Evolutionary conservation across 1,284 basidiomycete species (phyloP).

Genomic region (Microbotryum silenes-acaulis): DNA sequence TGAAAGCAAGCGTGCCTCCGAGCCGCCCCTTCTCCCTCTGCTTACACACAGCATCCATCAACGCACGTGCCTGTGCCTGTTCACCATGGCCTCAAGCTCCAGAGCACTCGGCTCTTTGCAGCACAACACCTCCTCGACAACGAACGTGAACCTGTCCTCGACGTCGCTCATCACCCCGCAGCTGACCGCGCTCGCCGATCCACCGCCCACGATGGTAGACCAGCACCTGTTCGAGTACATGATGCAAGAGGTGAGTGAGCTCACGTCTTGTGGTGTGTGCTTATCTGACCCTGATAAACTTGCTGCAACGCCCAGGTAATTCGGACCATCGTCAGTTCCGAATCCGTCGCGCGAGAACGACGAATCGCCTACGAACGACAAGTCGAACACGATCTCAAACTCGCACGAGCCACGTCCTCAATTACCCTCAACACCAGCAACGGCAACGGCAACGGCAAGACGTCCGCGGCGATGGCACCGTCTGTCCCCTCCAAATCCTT

Average conservation of each 20-base stretch:
- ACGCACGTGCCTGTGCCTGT: too few relatives aligned
- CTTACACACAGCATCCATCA: too few relatives aligned
- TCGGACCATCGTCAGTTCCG: conserved; percentile 47
- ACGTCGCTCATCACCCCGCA: conserved; percentile 27
- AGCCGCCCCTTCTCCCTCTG: too few relatives aligned
- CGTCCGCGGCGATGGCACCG: too few relatives aligned
- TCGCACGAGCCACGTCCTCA: too few relatives aligned
- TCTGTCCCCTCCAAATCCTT: too few relatives aligned
- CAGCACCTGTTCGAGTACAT: conserved; percentile 27
- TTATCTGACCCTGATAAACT: background rate
- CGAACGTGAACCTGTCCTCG: conserved; percentile 19
- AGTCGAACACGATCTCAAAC: conserved; percentile 18
- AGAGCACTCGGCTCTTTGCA: background rate
- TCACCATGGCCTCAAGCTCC: background rate
- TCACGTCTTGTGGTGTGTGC: background rate
- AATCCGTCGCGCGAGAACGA: conserved; percentile 35
- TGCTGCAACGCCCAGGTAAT: conserved; percentile 45
- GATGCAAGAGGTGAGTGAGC: conserved; percentile 21
- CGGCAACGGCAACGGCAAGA: too few relatives aligned
- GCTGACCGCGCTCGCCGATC: conserved; percentile 23
- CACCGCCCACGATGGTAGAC: conserved; percentile 21
- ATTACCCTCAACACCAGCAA: too few relatives aligned
- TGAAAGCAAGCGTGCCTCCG: too few relatives aligned
- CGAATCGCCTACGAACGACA: conserved; percentile 13
- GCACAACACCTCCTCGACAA: background rate